A percentile compares a stretch with the other conserved stretches of the same genome.
Evolutionary conservation across 768 basidiomycete genomes (phyloP).

Genomic region (Fistulinella prunicolor): DNA sequence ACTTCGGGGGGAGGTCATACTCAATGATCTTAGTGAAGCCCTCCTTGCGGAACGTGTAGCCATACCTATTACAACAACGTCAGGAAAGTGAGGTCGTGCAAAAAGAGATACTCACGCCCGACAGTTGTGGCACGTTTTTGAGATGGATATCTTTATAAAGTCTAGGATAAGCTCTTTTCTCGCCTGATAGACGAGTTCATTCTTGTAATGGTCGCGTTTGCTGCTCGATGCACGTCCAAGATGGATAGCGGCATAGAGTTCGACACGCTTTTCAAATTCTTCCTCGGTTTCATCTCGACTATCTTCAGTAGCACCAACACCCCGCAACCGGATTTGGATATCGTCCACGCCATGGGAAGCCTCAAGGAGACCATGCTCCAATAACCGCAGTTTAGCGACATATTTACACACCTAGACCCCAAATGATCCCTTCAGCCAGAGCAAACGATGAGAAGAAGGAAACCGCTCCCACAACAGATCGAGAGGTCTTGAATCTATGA

Average conservation of each 20-base stretch:
- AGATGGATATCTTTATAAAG: constrained; percentile 66
- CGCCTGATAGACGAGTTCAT: constrained; percentile 80
- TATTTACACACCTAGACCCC: constrained; percentile 72
- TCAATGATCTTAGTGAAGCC: constrained; percentile 93
- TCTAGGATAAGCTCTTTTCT: constrained; percentile 80
- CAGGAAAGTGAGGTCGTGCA: constrained; percentile 2
- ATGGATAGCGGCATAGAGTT: constrained; percentile 61
- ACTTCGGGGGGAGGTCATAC: constrained; percentile 80
- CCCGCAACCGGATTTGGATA: constrained; percentile 44
- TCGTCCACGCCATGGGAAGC: constrained; percentile 77
- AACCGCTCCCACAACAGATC: constrained; percentile 55
- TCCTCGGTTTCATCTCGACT: constrained; percentile 55
- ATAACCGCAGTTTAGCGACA: constrained; percentile 77
- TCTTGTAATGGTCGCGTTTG: constrained; percentile 85
- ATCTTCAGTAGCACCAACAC: constrained; percentile 36
- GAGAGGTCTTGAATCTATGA: constrained; percentile 82
- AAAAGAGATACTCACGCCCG: constrained; percentile 59
- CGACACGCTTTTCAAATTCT: constrained; percentile 60
- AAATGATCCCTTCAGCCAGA: constrained; percentile 9
- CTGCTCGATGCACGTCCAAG: constrained; percentile 43
- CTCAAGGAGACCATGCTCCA: constrained; percentile 86
- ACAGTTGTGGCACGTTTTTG: constrained; percentile 83
- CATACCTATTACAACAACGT: constrained; percentile 45
- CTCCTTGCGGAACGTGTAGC: constrained; percentile 91
- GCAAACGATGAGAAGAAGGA: constrained; percentile 10